Base-by-base conservation (phyloP, 495 filamentous ascomycete genomes). In the Hypoxylon subgilvum region DNA sequence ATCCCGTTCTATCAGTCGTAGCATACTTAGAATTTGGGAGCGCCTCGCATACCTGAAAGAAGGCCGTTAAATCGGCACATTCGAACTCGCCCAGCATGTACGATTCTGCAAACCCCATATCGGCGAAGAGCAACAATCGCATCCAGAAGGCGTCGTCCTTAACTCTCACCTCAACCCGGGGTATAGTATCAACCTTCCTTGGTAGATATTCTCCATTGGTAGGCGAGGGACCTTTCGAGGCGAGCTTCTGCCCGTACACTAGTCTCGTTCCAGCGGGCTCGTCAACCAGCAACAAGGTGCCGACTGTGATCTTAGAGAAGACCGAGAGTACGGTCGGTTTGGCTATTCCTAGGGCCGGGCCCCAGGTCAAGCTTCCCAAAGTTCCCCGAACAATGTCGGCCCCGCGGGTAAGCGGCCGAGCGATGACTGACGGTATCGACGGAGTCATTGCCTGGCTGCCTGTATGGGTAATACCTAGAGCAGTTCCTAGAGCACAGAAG, bases 21-120 rank as follows among this genome's bases (percentile, higher is more conserved):
- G 16, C 14, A 9, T 46, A 47, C 4, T 51, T 23, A 10, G 47
- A 50, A n/a, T 52, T 35, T 23, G 44, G 7, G 49, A 12, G 10
- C 12, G 8, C 4, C 0, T n/a, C 17, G 22, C 69, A 14, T 70
- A 83, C 81, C 62, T 84, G 79, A 68, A 90, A 89, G 63, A 89
- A 86, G 25, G 72, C 74, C 2, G 79, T 84, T 56, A 89, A 71
- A 63, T 88, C 77, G 10, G 74, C 69, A 50, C 84, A 88, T 12
- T 82, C 79, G 22, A 88, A 73, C 68, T 90, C 86, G 40, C 80
- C 80, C 4, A 88, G 74, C 84, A 90, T 88, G 68, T 86, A 89
- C 25, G 84, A 79, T 72, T 88, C 85, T 12, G 86, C 82, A 67
- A 90, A 89, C 2, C 87, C 87, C 85, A 88, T 88, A 72, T 89